phyloP scores from a whole-genome alignment of 805 yeast genomes.

The Wickerhamia fluorescens region DNA sequence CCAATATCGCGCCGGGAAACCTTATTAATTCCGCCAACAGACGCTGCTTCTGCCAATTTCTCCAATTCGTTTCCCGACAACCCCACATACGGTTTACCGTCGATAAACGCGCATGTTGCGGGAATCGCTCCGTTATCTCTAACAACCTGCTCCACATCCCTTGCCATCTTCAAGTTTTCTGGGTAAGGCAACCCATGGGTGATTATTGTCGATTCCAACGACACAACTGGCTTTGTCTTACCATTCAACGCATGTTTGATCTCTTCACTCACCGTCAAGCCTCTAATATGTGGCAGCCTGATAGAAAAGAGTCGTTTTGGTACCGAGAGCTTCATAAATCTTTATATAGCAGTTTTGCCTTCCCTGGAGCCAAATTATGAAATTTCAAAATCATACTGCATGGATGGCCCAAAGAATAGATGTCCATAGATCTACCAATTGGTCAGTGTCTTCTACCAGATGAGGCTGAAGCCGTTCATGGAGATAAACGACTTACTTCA shows the following conservation, averaged over 20 bases:
- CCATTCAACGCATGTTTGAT: slow-evolving; percentile 53
- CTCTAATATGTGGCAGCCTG: too few species aligned
- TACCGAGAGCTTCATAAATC: too few species aligned
- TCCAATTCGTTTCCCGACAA: slow-evolving; percentile 42
- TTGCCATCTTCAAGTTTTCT: slow-evolving; percentile 66
- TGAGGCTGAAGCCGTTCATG: too few species aligned
- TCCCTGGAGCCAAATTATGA: background rate
- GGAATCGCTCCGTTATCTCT: slow-evolving; percentile 66
- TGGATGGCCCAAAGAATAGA: background rate
- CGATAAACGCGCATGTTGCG: slow-evolving; percentile 75
- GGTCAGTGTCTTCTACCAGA: too few species aligned
- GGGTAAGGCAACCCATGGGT: slow-evolving; percentile 90
- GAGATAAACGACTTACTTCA: too few species aligned
- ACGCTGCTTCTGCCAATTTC: slow-evolving; percentile 35
- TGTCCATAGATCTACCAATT: too few species aligned
- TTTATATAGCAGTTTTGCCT: too few species aligned
- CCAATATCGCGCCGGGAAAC: slow-evolving; percentile 80
- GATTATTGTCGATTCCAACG: slow-evolving; percentile 80
- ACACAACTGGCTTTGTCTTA: slow-evolving; percentile 57
- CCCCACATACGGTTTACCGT: slow-evolving; percentile 71
- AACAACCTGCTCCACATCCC: slow-evolving; percentile 53
- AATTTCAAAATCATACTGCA: background rate
- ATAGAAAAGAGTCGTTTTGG: background rate
- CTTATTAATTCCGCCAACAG: slow-evolving; percentile 37
- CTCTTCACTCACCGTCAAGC: slow-evolving; percentile 42